Percentiles rank a stretch among this genome's conserved stretches.
These are phyloP conservation scores for Eudorina sp. DNA, from an alignment of 139 green algal genomes.

Conservation along the genomic window DNA sequence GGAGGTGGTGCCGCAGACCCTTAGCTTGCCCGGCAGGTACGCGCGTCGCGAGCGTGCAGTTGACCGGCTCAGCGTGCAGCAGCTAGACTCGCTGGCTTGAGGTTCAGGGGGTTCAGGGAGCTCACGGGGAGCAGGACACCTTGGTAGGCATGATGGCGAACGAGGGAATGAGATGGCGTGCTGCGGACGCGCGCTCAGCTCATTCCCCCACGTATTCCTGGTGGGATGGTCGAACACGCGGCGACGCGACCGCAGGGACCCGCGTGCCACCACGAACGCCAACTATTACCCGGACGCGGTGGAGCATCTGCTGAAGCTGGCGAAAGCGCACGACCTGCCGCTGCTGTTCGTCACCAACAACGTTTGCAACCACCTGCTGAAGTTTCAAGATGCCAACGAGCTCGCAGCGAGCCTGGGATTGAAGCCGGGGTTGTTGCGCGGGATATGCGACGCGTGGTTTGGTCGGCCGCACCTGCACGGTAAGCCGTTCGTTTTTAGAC, in stretches of 20 bases:
- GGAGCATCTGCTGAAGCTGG: slow-evolving; percentile 53
- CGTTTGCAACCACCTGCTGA: slow-evolving; percentile 63
- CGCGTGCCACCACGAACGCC: slow-evolving; percentile 62
- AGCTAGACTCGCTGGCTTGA: no score
- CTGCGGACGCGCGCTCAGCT: no score
- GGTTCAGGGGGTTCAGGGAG: no score
- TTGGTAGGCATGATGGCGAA: no score
- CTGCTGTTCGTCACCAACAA: slow-evolving; percentile 71
- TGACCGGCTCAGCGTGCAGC: no score
- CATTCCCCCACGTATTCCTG: no score
- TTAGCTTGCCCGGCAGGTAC: slow-evolving; percentile 48
- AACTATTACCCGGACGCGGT: slow-evolving; percentile 56
- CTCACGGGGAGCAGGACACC: no score
- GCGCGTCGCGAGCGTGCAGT: background rate
- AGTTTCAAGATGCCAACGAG: slow-evolving; percentile 49
- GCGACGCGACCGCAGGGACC: slow-evolving; percentile 55
- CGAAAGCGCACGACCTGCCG: slow-evolving; percentile 41
- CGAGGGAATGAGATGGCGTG: no score
- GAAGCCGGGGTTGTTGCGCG: slow-evolving; percentile 35
- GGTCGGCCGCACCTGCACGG: slow-evolving; percentile 39
- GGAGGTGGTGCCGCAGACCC: slow-evolving; percentile 43
- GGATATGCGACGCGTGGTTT: slow-evolving; percentile 47
- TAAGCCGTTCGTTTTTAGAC: no score
- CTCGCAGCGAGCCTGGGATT: slow-evolving; percentile 29
- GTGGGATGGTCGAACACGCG: no score